Evolutionary conservation across 2,329 filamentous ascomycete species (phyloP).

Genomic region (Calonectria pauciramosa): DNA sequence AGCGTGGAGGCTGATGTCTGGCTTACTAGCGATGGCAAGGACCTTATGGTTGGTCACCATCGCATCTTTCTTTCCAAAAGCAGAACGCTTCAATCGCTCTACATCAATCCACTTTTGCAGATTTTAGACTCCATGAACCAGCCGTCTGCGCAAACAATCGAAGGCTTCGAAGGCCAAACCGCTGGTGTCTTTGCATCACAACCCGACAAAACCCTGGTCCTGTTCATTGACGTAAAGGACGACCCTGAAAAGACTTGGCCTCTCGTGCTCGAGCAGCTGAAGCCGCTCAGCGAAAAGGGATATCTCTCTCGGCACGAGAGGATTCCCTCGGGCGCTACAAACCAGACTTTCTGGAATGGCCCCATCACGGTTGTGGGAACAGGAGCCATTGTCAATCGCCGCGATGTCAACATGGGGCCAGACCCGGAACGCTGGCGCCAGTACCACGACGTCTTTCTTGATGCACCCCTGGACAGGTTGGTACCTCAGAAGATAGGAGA

Average conservation of each 20-base stretch:
- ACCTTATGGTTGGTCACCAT: slow-evolving; percentile 75
- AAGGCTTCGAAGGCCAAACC: neutral
- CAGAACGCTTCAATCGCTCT: slow-evolving; percentile 71
- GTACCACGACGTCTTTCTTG: slow-evolving; percentile 73
- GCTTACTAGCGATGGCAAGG: slow-evolving; percentile 60
- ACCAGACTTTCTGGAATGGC: slow-evolving; percentile 54
- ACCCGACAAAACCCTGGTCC: slow-evolving; percentile 65
- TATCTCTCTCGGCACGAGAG: slow-evolving; percentile 69
- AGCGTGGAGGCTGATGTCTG: slow-evolving; percentile 79
- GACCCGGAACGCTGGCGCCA: slow-evolving; percentile 27
- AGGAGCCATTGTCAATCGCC: slow-evolving; percentile 59
- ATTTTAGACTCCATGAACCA: slow-evolving; percentile 62
- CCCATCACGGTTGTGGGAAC: slow-evolving; percentile 78
- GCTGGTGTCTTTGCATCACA: slow-evolving; percentile 69
- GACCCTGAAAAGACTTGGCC: slow-evolving; percentile 43
- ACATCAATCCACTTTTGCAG: slow-evolving; percentile 73
- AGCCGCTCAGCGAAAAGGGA: slow-evolving; percentile 68
- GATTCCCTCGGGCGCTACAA: slow-evolving; percentile 49
- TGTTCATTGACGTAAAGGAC: slow-evolving; percentile 79
- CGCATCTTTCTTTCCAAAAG: slow-evolving; percentile 60
- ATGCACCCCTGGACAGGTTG: slow-evolving; percentile 69
- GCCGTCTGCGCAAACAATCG: fast-evolving
- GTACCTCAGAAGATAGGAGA: neutral
- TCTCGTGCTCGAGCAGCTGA: slow-evolving; percentile 54
- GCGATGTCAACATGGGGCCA: slow-evolving; percentile 37